Base-by-base conservation (phyloP, 148 eudicot species). In the Rhododendron mucronatum region DNA sequence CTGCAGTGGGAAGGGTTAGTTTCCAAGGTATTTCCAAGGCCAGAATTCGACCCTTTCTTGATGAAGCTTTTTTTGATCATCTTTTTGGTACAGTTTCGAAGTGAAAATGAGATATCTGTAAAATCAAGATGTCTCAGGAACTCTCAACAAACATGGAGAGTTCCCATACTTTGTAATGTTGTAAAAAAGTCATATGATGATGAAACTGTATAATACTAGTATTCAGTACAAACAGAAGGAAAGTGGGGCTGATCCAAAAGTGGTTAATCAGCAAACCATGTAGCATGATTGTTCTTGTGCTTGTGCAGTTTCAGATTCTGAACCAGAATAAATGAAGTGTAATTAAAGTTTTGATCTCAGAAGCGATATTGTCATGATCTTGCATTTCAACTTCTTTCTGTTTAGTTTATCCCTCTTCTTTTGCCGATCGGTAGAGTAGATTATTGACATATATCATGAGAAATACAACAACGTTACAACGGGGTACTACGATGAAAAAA, bases 1-100 rank as follows among this genome's bases (percentile, higher is more conserved):
- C 13, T 92, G 94, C 69, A 88, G 91, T 80, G 95, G 88, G 16
- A 91, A 92, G 59, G 85, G 90, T 53, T 86, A 91, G 18, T 88
- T 85, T 7, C 90, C 91, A 28, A 85, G 90, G 83, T 69, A 78
- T 71, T 63, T 65, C 69, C 69, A 44, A 61, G 81, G 84, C 80
- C 26, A 87, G 86, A 80, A 73, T 81, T 82, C 75, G 0, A 37
- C 80, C 80, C 71, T 41, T 41, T 77, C 87, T 81, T 45, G 6
- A 16, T 81, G 84, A 33, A 51, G 82, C 76, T 41, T 85, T 41
- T 85, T 44, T 74, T 26, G 18, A 63, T 84, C 6, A 11, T 82
- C 53, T 61, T 48, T 69, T 71, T 30, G 26, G 41, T 67, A 20
- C 44, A 33, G n/a, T 21, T 44, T 86, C 35, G 69, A 67, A 51